phyloP scores from a whole-genome alignment of 768 basidiomycete genomes.

The Russula ochroleuca region DNA sequence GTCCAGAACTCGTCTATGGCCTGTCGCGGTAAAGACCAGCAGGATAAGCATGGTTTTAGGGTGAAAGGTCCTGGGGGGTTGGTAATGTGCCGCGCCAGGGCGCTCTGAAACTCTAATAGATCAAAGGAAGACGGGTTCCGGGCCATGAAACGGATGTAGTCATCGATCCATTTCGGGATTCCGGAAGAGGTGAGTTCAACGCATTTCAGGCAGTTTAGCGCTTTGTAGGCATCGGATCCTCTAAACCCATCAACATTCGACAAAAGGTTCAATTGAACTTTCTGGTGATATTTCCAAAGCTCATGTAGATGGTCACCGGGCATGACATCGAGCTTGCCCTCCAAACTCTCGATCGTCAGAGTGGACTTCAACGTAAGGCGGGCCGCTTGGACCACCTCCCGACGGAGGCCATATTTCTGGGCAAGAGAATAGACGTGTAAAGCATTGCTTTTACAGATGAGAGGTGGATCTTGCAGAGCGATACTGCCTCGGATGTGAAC shows the following conservation, averaged over 20 bases:
- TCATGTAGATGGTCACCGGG: constrained; percentile 5
- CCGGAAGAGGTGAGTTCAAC: too few relatives aligned
- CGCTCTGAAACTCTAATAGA: background rate
- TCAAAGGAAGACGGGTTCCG: background rate
- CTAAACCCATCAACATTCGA: background rate
- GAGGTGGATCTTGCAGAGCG: background rate
- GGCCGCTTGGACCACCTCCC: background rate
- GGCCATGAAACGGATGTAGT: background rate
- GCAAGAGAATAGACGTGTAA: constrained; percentile 4
- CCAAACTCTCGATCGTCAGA: constrained; percentile 8
- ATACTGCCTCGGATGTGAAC: constrained; percentile 2
- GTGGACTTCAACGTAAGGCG: background rate
- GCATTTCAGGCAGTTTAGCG: background rate
- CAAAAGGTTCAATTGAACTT: background rate
- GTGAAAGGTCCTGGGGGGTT: too few relatives aligned
- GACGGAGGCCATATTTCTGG: constrained; percentile 10
- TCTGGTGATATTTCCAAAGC: constrained; percentile 12
- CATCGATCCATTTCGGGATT: constrained; percentile 9
- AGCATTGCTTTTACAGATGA: background rate
- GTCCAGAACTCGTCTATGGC: constrained; percentile 9
- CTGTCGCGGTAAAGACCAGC: background rate
- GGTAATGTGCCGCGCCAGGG: background rate
- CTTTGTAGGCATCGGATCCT: background rate
- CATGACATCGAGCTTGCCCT: constrained; percentile 1
- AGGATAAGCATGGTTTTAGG: background rate